These are phyloP conservation scores for Quercus agrifolia DNA, from an alignment of 306 rosid species.

Conservation along the genomic window DNA sequence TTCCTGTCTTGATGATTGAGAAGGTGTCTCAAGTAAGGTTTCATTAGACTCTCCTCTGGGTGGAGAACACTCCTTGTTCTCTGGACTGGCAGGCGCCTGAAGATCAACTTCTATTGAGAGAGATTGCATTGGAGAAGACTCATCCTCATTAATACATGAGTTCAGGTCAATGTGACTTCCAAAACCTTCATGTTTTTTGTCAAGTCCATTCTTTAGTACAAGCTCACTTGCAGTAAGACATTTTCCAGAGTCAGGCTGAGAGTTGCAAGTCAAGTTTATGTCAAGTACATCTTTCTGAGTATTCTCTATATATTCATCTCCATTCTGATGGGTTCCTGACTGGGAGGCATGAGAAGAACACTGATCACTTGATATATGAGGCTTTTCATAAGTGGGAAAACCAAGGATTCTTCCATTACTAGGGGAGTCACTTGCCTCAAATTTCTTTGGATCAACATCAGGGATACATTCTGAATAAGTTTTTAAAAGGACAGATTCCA, in stretches of 20 bases:
- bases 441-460: slow-evolving; percentile 21
- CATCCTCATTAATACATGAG: slow-evolving; percentile 41
- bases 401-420: slow-evolving; percentile 12
- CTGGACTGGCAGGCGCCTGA: slow-evolving; percentile 70
- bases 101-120: slow-evolving; percentile 34
- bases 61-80: slow-evolving; percentile 65
- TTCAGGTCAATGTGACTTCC: slow-evolving; percentile 62
- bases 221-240: slow-evolving; percentile 21
- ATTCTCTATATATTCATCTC: slow-evolving; percentile 22
- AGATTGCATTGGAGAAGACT: slow-evolving; percentile 22
- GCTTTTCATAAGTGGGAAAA: slow-evolving; percentile 18
- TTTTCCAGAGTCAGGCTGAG: slow-evolving; percentile 16
- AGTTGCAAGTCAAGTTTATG: slow-evolving; percentile 22
- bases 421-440: slow-evolving; percentile 22
- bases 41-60: slow-evolving; percentile 70
- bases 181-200: slow-evolving; percentile 18
- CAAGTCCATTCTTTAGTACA: slow-evolving; percentile 24
- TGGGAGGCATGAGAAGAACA: slow-evolving; percentile 18
- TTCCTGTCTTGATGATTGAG: slow-evolving; percentile 33
- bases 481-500: slow-evolving; percentile 17
- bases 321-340: slow-evolving; percentile 22
- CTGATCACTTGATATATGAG: slow-evolving; percentile 13
- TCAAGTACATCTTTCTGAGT: slow-evolving; percentile 23
- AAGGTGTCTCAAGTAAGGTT: slow-evolving; percentile 38
- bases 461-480: slow-evolving; percentile 8